Conservation (phyloP, 306 rosid genomes). For the Rosa multiflora region DNA sequence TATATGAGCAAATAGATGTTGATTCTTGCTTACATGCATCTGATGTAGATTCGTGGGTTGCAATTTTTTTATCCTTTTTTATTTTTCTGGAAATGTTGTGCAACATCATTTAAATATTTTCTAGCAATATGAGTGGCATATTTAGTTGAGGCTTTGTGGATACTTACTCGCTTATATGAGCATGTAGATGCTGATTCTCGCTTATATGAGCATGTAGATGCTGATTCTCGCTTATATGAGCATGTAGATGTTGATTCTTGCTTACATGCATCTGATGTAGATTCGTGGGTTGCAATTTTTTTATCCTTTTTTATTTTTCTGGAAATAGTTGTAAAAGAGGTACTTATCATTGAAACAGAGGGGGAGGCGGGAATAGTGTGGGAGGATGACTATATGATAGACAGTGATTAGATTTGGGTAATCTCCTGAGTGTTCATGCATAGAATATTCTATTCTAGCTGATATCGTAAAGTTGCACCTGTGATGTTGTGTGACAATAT, state of each 20-base stretch:
- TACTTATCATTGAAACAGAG: background rate
- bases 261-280: too few species aligned
- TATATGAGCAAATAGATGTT: too few species aligned
- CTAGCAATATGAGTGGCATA: too few species aligned
- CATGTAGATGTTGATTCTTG: too few species aligned
- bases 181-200: too few species aligned
- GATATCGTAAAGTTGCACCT: conserved; percentile 5
- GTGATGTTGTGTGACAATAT: too few species aligned
- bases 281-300: background rate
- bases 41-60: background rate
- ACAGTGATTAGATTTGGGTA: background rate
- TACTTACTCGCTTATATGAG: too few species aligned
- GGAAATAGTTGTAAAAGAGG: background rate
- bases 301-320: background rate
- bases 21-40: too few species aligned
- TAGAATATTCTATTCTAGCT: background rate
- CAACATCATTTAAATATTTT: too few species aligned
- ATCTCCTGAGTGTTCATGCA: background rate
- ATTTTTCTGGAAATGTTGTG: background rate
- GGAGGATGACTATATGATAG: background rate
- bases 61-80: background rate
- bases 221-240: too few species aligned
- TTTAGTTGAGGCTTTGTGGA: too few species aligned
- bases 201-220: too few species aligned
- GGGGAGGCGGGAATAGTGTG: background rate